Evolutionary conservation across 306 rosid species (phyloP), one percentile per base, ranked within the genome.

Genomic region (Geum urbanum): DNA sequence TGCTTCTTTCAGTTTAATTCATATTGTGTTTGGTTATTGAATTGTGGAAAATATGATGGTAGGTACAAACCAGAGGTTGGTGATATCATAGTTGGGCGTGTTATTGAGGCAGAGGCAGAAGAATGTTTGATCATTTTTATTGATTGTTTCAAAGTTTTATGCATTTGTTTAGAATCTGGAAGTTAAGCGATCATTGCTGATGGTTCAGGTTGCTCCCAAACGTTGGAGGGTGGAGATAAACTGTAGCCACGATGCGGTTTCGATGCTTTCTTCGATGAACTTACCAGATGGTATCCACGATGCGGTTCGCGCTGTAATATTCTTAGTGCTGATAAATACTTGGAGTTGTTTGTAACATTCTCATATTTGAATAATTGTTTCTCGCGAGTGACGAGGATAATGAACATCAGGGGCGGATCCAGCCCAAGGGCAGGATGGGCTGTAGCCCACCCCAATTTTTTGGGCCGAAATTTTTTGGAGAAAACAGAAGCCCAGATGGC

Each of bases 31-130:
- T 12, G 77, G 47, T 55, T 63, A 52, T 18, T 62, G 62, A 52
- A 46, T 19, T 74, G 9, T 55, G 12, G 9, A 40, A 15, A 24
- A 48, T 39, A 16, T 50, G 61, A 53, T 77, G 6, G 18, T 73
- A 88, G 97, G 84, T 94, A 90, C 78, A 94, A 94, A 76, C 97
- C 98, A 0, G 98, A 94, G 79, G 96, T 88, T 72, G 98, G 97
- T 50, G 99, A 94, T 80, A 88, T 91, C 22, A 69, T 91, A 49
- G 82, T 90, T 12, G 95, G 99, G 9, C 97, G 97, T 74, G 96
- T 88, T 72, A 35, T 80, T 35, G 96, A 91, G 99, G 98, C 87
- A 79, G 52, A 74, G 7, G 35, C 11, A 32, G n/a, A 60, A 69
- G 24, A 56, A 49, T 50, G 48, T 59, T 54, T 15, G n/a, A 4